Evolutionary conservation across 371 early-diverging fungal species (phyloP).

Genomic region (Mortierella sp.): DNA sequence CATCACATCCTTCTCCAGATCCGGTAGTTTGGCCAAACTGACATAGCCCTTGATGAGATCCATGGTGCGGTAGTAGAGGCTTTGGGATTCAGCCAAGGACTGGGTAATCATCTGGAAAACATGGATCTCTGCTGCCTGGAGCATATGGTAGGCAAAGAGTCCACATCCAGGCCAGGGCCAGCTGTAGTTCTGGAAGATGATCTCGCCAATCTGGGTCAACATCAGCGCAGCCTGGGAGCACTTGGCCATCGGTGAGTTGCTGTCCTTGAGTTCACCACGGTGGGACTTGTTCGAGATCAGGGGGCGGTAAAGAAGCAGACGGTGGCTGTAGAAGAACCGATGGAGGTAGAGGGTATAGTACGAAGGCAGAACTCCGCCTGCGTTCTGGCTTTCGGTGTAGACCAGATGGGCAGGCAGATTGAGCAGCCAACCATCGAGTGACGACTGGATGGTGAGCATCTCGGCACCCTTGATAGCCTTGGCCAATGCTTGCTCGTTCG

Average conservation of each 20-base stretch:
- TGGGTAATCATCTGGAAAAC: slow-evolving; percentile 56
- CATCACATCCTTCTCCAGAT: slow-evolving; percentile 43
- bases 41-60: slow-evolving; percentile 56
- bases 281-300: slow-evolving; percentile 44
- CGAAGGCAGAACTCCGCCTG: slow-evolving; percentile 38
- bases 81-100: slow-evolving; percentile 33
- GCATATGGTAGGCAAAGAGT: slow-evolving; percentile 57
- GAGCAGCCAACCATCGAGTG: slow-evolving; percentile 34
- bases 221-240: slow-evolving; percentile 45
- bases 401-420: slow-evolving; percentile 52
- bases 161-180: slow-evolving; percentile 59
- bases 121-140: slow-evolving; percentile 55
- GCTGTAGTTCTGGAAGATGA: slow-evolving; percentile 55
- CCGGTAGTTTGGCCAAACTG: slow-evolving; percentile 47
- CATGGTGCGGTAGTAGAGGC: slow-evolving; percentile 46
- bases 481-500: slow-evolving; percentile 24
- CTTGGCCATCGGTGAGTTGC: slow-evolving; percentile 41
- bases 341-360: slow-evolving; percentile 57
- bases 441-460: slow-evolving; percentile 34
- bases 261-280: slow-evolving; percentile 40
- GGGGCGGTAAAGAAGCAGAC: slow-evolving; percentile 47
- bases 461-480: slow-evolving; percentile 27
- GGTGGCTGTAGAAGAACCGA: slow-evolving; percentile 54
- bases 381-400: slow-evolving; percentile 23
- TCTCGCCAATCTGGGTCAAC: slow-evolving; percentile 55